Conservation (phyloP, 2,329 filamentous ascomycete species). For the Xylaria sp. region DNA sequence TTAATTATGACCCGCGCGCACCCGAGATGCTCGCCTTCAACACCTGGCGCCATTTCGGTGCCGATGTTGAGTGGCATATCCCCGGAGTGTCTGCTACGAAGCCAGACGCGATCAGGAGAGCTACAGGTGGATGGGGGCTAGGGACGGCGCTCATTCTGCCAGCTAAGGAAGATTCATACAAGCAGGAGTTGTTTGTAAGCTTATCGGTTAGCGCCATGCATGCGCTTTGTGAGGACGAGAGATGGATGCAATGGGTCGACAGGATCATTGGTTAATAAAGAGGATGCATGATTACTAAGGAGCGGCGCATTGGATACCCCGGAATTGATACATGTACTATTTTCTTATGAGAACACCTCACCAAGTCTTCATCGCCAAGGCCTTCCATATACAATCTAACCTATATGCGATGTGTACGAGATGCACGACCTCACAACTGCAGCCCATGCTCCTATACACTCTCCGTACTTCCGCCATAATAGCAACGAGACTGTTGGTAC, state of each 20-base stretch:
- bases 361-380: slow-evolving; percentile 14
- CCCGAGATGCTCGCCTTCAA: slow-evolving; percentile 56
- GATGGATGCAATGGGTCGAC: slow-evolving; percentile 50
- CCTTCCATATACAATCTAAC: slow-evolving; percentile 2
- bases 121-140: slow-evolving; percentile 47
- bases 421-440: slow-evolving; percentile 24
- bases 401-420: slow-evolving; percentile 10
- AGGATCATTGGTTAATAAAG: slow-evolving; percentile 47
- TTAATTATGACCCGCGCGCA: slow-evolving; percentile 55
- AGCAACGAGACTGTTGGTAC: not conserved
- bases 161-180: slow-evolving; percentile 42
- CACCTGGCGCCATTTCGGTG: slow-evolving; percentile 58
- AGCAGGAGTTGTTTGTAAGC: slow-evolving; percentile 50
- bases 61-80: slow-evolving; percentile 53
- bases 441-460: not conserved
- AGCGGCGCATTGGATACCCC: slow-evolving; percentile 39
- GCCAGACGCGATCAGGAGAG: slow-evolving; percentile 50
- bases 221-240: slow-evolving; percentile 46
- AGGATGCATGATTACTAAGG: slow-evolving; percentile 28
- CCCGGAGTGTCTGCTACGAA: slow-evolving; percentile 52
- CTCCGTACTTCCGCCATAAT: not conserved
- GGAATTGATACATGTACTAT: slow-evolving; percentile 29
- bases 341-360: slow-evolving; percentile 17
- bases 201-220: slow-evolving; percentile 48
- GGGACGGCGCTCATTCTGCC: slow-evolving; percentile 50